Evolutionary conservation across 2,329 filamentous ascomycete species (phyloP).

Genomic region (Botrytis medusae): DNA sequence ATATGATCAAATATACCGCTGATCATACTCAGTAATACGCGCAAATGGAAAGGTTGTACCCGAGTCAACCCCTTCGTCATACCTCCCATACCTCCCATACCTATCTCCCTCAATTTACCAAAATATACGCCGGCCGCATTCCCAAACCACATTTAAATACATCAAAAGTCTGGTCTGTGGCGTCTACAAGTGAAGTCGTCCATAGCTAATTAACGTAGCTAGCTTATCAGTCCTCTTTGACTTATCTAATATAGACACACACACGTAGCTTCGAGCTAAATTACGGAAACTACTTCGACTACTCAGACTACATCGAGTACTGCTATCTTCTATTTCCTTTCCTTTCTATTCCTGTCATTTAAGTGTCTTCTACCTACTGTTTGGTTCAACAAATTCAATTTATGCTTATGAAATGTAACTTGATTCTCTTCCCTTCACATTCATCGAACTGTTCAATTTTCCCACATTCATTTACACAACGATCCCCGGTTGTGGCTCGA

Average conservation of each 20-base stretch:
- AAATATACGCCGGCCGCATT: not conserved
- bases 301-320: not conserved
- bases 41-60: not conserved
- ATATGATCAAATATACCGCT: not conserved
- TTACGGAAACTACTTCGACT: not conserved
- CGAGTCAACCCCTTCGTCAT: not conserved
- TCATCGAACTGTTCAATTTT: constrained; percentile 22
- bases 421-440: not conserved
- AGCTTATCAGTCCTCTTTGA: not conserved
- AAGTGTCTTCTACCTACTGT: not conserved
- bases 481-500: constrained; percentile 28
- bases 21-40: not conserved
- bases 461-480: constrained; percentile 32
- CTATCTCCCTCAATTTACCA: not conserved
- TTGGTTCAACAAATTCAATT: not conserved
- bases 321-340: not conserved
- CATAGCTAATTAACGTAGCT: not conserved
- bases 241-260: not conserved
- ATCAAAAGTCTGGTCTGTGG: not conserved
- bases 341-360: not conserved
- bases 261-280: constrained; percentile 1
- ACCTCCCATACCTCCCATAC: not conserved
- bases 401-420: constrained; percentile 30
- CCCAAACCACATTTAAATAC: not conserved
- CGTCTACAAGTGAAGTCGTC: constrained; percentile 7